These are phyloP conservation scores for Coprinopsis sp. DNA, from an alignment of 768 basidiomycete species.

Conservation along the genomic window DNA sequence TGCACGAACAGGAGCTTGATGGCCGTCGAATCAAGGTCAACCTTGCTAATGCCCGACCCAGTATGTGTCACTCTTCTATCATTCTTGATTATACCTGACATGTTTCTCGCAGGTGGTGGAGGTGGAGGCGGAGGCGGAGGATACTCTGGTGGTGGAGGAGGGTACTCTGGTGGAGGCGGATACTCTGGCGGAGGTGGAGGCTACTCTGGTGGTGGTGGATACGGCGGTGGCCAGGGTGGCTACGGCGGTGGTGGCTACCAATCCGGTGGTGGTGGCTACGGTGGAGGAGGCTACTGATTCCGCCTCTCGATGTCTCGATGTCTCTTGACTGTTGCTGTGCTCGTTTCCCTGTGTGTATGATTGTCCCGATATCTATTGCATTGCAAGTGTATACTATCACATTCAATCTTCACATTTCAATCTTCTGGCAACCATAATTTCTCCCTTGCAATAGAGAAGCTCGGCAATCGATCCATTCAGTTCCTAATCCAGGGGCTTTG, in stretches of 20 bases:
- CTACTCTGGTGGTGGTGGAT: slow-evolving; percentile 9
- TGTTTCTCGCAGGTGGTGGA: slow-evolving; percentile 10
- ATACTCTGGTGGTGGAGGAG: slow-evolving; percentile 18
- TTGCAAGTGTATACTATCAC: not conserved
- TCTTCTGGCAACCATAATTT: too few relatives aligned
- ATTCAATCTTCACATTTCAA: slow-evolving; percentile 2
- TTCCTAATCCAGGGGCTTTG: too few relatives aligned
- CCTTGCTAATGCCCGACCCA: slow-evolving; percentile 62
- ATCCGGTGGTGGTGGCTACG: slow-evolving; percentile 14
- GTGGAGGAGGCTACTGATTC: slow-evolving; percentile 15
- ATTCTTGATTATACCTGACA: not conserved
- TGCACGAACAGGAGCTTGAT: slow-evolving; percentile 93
- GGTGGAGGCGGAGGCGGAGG: slow-evolving; percentile 22
- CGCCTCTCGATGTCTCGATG: too few relatives aligned
- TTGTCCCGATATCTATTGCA: not conserved
- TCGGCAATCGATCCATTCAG: too few relatives aligned
- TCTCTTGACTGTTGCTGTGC: too few relatives aligned
- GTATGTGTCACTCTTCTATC: slow-evolving; percentile 1
- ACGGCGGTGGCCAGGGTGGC: slow-evolving; percentile 17
- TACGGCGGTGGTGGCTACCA: slow-evolving; percentile 17
- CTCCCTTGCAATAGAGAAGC: too few relatives aligned
- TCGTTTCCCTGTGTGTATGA: too few relatives aligned
- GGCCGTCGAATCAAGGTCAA: slow-evolving; percentile 90
- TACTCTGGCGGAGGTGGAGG: slow-evolving; percentile 25
- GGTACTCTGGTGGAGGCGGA: slow-evolving; percentile 21